Evolutionary conservation across 2,329 filamentous ascomycete species (phyloP).

Genomic region (Diaporthe caulivora): DNA sequence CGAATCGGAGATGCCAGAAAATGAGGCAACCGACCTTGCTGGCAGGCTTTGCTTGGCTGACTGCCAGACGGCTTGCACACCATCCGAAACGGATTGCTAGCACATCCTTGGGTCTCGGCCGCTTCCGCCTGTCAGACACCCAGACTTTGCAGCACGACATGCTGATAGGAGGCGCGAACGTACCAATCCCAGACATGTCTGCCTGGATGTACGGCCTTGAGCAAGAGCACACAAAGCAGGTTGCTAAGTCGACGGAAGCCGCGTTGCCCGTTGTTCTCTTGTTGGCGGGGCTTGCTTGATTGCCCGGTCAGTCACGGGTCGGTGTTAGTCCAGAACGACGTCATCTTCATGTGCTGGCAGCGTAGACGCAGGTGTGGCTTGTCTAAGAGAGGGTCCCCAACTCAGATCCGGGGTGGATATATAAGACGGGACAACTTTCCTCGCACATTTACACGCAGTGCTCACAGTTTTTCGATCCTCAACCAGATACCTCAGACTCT

Average conservation of each 20-base stretch:
- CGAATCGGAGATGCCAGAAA: conserved; percentile 18
- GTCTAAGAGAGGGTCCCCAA: conserved; percentile 5
- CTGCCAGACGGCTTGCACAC: conserved; percentile 16
- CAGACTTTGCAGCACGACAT: conserved; percentile 2
- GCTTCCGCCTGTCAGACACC: conserved; percentile 13
- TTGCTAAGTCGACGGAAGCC: conserved; percentile 24
- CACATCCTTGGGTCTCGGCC: conserved; percentile 24
- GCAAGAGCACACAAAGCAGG: background rate
- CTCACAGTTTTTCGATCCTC: background rate
- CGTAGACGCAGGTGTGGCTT: background rate
- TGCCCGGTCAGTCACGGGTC: conserved; percentile 29
- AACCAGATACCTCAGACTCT: background rate
- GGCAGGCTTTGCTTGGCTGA: background rate
- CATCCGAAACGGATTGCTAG: conserved; percentile 25
- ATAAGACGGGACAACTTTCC: conserved; percentile 37
- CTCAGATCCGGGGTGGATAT: conserved; percentile 12
- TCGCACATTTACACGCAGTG: background rate
- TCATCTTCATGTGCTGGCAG: conserved; percentile 37
- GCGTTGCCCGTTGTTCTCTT: background rate
- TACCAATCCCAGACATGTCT: conserved; percentile 16
- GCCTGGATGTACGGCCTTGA: background rate
- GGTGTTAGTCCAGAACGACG: conserved; percentile 35
- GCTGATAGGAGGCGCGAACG: background rate
- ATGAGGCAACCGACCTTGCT: conserved; percentile 34
- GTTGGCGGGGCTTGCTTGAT: conserved; percentile 14